Base-by-base conservation (phyloP, 148 eudicot genomes). In the Amaranthus hypochondriacus region DNA sequence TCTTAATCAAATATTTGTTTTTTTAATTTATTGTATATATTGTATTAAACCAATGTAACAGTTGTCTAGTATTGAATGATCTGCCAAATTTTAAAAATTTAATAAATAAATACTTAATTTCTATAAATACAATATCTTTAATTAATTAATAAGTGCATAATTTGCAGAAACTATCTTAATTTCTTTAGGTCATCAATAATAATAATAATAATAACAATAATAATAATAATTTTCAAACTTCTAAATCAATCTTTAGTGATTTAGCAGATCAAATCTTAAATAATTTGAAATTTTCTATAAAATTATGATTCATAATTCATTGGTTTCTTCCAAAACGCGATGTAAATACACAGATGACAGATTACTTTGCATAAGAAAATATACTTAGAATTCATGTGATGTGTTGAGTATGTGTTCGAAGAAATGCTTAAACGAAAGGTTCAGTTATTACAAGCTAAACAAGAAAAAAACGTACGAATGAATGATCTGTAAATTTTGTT, bases 401-500 rank as follows among this genome's bases (percentile, higher is more conserved):
- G 42, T 62, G 1, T 14, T 9, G 44, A 39, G 49, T 13, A 70
- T 10, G 42, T 28, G 43, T 51, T 14, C 58, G 52, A 46, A 58
- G 0, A 14, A 48, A 53, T 53, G 68, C 44, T n/a, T 12, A 47
- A 9, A 0, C 57, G 62, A 62, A 6, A 44, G 42, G 54, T 28
- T 78, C 56, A 84, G 72, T 80, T 73, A 9, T 70, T 81, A 79
- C 87, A 83, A 58, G 76, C 76, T 21, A 89, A 55, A 74, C 92
- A 91, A 67, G 85, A 82, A 69, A 83, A 66, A 43, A 87, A 69
- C 82, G 81, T 89, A 64, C 76, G 75, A 76, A 75, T 78, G 63
- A 90, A 63, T 2, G 88, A 78, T 58, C 61, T 75, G 4, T 12
- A 59, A 39, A 55, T 68, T 3, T 47, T 49, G 52, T 49, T 62